These are phyloP conservation scores for Suhomyces sp. DNA, from an alignment of 805 yeast genomes.

Conservation along the genomic window DNA sequence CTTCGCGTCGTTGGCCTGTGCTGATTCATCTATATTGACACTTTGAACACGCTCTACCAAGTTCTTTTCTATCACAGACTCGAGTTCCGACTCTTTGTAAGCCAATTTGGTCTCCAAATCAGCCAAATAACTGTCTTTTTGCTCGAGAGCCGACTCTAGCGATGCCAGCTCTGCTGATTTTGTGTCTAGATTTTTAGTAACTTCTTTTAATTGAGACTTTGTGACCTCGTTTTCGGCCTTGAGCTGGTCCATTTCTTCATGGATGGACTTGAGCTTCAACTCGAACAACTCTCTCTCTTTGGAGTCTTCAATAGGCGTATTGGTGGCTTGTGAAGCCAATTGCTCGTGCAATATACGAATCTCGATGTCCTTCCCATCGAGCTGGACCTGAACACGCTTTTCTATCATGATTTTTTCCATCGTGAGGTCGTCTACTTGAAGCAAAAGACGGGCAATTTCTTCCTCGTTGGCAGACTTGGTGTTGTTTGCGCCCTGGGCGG, in stretches of 20 bases:
- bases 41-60: slow-evolving; percentile 9
- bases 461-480: slow-evolving; percentile 4
- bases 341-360: slow-evolving; percentile 9
- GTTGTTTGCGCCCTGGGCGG: not conserved
- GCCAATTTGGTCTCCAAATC: slow-evolving; percentile 9
- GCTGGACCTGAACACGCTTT: slow-evolving; percentile 12
- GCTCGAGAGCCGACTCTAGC: not conserved
- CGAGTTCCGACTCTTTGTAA: slow-evolving; percentile 10
- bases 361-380: slow-evolving; percentile 12
- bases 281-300: slow-evolving; percentile 10
- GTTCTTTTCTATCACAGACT: slow-evolving; percentile 10
- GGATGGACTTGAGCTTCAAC: slow-evolving; percentile 7
- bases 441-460: slow-evolving; percentile 8
- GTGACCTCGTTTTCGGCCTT: not conserved
- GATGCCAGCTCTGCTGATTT: not conserved
- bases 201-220: not conserved
- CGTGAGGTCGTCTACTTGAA: slow-evolving; percentile 11
- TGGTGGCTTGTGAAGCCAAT: slow-evolving; percentile 1
- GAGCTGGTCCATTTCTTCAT: slow-evolving; percentile 8
- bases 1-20: not conserved
- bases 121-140: slow-evolving; percentile 9
- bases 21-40: slow-evolving; percentile 5
- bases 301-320: not conserved
- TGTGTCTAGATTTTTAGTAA: not conserved
- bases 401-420: slow-evolving; percentile 14